phyloP scores from a whole-genome alignment of 2,329 filamentous ascomycete species.

The Lecanicillium sp. region DNA sequence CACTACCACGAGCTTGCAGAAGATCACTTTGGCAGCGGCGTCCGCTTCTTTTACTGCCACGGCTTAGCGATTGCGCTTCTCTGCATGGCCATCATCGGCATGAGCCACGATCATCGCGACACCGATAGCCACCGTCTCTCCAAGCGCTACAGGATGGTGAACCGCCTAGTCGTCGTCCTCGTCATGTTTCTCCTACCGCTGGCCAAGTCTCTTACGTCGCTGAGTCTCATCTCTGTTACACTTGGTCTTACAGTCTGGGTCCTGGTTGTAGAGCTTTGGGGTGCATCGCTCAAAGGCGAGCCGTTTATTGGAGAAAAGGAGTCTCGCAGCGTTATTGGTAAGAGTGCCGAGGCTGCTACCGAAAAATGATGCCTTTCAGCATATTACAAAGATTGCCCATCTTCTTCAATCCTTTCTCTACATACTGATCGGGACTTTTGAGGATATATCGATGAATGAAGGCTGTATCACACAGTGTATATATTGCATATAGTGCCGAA shows the following conservation, averaged over 20 bases:
- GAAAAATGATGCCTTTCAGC: no score
- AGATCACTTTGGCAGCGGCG: conserved; percentile 38
- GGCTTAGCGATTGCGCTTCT: conserved; percentile 48
- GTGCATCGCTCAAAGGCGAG: conserved; percentile 36
- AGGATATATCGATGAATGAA: no score
- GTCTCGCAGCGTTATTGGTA: not conserved
- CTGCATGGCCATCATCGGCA: conserved; percentile 45
- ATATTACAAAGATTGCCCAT: no score
- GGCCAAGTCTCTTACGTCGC: conserved; percentile 34
- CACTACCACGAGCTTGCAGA: conserved; percentile 41
- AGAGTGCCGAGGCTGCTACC: no score
- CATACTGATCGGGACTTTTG: no score
- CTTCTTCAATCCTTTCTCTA: no score
- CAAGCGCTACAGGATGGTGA: conserved; percentile 41
- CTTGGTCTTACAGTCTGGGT: conserved; percentile 36
- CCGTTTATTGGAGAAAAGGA: conserved; percentile 19
- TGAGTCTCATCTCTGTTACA: conserved; percentile 36
- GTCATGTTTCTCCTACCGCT: conserved; percentile 48
- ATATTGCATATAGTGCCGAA: no score
- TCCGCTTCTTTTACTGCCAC: conserved; percentile 57
- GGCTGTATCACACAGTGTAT: no score
- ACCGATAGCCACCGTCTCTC: conserved; percentile 37
- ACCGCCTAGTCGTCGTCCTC: conserved; percentile 40
- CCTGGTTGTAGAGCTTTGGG: conserved; percentile 39
- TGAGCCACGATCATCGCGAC: conserved; percentile 47